Percentiles rank a stretch among this genome's conserved stretches.
Evolutionary conservation across 2,329 filamentous ascomycete species (phyloP).

Genomic region (Paecilomyces variotii): DNA sequence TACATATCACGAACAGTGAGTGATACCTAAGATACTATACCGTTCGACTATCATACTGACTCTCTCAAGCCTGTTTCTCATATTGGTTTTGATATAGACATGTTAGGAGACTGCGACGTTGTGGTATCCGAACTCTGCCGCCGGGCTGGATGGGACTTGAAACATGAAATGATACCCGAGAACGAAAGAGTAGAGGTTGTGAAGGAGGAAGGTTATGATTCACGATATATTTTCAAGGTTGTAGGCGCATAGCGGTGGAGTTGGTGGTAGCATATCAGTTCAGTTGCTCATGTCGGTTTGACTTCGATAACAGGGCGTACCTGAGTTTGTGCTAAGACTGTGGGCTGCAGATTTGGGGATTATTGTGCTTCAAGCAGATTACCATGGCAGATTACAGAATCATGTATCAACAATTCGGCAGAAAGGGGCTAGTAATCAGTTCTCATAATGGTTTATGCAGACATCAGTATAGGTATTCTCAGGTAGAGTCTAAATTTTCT

Average conservation of each 20-base stretch:
- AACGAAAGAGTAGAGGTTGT: slow-evolving; percentile 54
- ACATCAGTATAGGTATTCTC: not conserved
- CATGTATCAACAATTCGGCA: not conserved
- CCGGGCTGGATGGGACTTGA: slow-evolving; percentile 69
- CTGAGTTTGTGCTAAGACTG: slow-evolving; percentile 5
- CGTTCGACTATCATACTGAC: slow-evolving; percentile 5
- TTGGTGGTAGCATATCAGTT: slow-evolving; percentile 17
- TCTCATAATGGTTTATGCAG: not conserved
- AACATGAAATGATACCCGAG: slow-evolving; percentile 74
- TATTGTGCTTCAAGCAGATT: not conserved
- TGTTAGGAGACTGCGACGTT: slow-evolving; percentile 90
- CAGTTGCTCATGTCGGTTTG: slow-evolving; percentile 9
- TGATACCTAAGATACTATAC: slow-evolving; percentile 4
- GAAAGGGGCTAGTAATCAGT: not conserved
- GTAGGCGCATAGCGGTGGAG: slow-evolving; percentile 31
- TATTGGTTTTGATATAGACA: slow-evolving; percentile 91
- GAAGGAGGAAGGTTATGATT: slow-evolving; percentile 40
- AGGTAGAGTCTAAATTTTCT: not conserved
- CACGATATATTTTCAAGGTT: slow-evolving; percentile 36
- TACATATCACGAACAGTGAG: slow-evolving; percentile 72
- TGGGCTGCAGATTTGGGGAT: not conserved
- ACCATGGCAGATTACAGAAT: not conserved
- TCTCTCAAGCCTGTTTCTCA: slow-evolving; percentile 60
- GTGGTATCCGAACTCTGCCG: slow-evolving; percentile 80
- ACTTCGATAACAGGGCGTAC: slow-evolving; percentile 20